Evolutionary conservation across 2,329 filamentous ascomycete genomes (phyloP).

Genomic region (Macrophomina pseudophaseolina): DNA sequence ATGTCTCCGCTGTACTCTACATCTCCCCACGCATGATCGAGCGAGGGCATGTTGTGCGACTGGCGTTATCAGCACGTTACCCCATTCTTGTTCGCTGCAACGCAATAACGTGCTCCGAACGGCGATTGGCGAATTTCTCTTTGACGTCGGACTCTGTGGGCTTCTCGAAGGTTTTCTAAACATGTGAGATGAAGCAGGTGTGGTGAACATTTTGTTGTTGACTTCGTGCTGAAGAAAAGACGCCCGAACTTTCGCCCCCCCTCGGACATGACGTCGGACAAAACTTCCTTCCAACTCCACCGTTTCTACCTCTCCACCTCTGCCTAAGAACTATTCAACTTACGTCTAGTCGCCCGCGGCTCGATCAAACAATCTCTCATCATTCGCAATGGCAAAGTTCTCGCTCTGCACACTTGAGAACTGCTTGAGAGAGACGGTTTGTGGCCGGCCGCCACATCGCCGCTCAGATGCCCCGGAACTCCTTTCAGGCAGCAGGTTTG

Average conservation of each 20-base stretch:
- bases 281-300: slow-evolving; percentile 1
- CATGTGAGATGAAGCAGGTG: background rate
- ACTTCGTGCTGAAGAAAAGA: no score
- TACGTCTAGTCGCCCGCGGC: background rate
- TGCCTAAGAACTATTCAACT: background rate
- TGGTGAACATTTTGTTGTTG: background rate
- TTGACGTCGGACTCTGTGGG: background rate
- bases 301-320: background rate
- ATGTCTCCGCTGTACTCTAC: background rate
- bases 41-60: background rate
- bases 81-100: background rate
- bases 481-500: background rate
- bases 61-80: background rate
- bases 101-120: background rate
- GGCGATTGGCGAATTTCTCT: background rate
- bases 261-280: background rate
- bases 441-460: slow-evolving; percentile 1
- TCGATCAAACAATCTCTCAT: background rate
- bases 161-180: background rate
- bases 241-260: background rate
- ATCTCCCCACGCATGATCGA: background rate
- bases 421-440: background rate
- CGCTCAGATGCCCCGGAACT: background rate
- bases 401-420: background rate
- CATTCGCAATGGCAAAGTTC: background rate